A percentile compares a stretch with the other conserved stretches of the same genome.
These are phyloP conservation scores for Lichtheimia ramosa DNA, from an alignment of 371 early-diverging fungal genomes.

Conservation along the genomic window DNA sequence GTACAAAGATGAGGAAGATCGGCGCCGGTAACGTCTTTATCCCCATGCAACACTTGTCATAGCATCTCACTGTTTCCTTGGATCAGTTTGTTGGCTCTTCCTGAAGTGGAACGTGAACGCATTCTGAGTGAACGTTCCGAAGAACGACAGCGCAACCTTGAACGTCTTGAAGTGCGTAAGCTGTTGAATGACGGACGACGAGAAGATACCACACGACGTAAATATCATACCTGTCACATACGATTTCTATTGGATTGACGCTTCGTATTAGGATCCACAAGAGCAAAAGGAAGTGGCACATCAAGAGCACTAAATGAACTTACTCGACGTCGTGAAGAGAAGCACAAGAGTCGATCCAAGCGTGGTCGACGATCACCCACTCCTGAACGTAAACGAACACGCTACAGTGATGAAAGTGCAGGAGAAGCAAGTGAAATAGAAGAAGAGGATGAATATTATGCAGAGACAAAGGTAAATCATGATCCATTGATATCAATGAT, in stretches of 20 bases:
- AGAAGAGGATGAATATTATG: constrained; percentile 28
- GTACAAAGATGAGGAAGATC: constrained; percentile 78
- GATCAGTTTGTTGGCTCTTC: constrained; percentile 57
- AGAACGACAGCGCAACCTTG: constrained; percentile 55
- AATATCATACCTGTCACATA: constrained; percentile 1
- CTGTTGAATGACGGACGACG: constrained; percentile 54
- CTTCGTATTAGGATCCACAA: constrained; percentile 47
- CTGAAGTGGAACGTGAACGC: constrained; percentile 77
- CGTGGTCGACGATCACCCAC: constrained; percentile 31
- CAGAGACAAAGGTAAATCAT: constrained; percentile 19
- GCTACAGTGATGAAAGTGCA: constrained; percentile 38
- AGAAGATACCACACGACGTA: constrained; percentile 59
- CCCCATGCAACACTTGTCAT: too few species aligned
- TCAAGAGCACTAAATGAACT: constrained; percentile 55
- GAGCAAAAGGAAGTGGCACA: constrained; percentile 54
- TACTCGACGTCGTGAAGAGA: constrained; percentile 56
- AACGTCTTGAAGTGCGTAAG: constrained; percentile 60
- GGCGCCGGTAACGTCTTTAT: constrained; percentile 38
- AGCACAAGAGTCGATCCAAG: constrained; percentile 32
- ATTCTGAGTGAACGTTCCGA: constrained; percentile 79
- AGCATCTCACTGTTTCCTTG: too few species aligned
- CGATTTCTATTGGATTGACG: neutral
- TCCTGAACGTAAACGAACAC: constrained; percentile 34
- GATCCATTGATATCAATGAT: too few species aligned
- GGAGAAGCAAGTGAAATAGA: constrained; percentile 32